Evolutionary conservation across 495 filamentous ascomycete species (phyloP).

Genomic region (Saxophila tyrrhenica): DNA sequence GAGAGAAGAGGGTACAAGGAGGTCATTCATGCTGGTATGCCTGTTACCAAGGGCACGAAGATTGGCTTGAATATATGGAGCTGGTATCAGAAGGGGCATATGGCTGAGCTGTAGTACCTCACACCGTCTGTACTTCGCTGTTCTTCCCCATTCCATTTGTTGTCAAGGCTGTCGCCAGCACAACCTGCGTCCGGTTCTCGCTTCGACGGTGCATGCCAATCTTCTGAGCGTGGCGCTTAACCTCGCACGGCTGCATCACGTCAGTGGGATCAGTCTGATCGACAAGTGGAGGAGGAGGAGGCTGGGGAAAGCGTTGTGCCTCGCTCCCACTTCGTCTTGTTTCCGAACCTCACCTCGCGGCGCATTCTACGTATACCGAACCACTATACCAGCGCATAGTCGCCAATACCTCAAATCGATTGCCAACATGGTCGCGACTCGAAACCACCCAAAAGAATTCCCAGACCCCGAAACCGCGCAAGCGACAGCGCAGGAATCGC

Average conservation of each 20-base stretch:
- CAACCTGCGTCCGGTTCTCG: too few species aligned
- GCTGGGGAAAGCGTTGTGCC: background rate
- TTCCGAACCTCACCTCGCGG: background rate
- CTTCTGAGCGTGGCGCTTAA: too few species aligned
- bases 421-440: constrained; percentile 15
- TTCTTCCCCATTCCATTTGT: too few species aligned
- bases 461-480: constrained; percentile 15
- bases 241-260: background rate
- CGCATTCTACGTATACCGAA: background rate
- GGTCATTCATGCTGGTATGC: constrained; percentile 60
- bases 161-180: too few species aligned
- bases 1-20: constrained; percentile 53
- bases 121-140: too few species aligned
- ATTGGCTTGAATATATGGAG: constrained; percentile 78
- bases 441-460: constrained; percentile 28
- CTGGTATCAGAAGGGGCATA: constrained; percentile 26
- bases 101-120: too few species aligned
- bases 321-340: background rate
- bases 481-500: constrained; percentile 12
- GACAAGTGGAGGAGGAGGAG: background rate
- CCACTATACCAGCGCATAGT: background rate
- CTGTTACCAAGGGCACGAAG: constrained; percentile 56
- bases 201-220: too few species aligned
- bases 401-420: background rate
- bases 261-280: background rate